These are phyloP conservation scores for Patellifolia procumbens DNA, from an alignment of 179 eudicot genomes.

Conservation along the genomic window DNA sequence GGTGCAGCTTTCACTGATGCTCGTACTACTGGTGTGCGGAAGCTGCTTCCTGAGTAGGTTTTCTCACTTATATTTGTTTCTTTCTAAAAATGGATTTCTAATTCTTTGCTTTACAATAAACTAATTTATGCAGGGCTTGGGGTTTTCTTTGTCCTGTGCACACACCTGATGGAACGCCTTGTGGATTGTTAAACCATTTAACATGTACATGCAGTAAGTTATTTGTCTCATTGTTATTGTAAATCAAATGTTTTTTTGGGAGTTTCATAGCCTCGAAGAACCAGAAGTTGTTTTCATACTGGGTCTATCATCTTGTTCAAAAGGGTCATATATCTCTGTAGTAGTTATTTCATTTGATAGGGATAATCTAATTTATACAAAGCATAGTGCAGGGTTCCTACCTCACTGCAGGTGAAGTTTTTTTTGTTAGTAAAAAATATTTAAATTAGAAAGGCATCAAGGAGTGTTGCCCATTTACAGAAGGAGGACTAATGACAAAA, in stretches of 20 bases:
- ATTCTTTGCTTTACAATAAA: not conserved
- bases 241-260: not conserved
- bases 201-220: conserved; percentile 80
- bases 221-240: not conserved
- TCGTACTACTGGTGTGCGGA: conserved; percentile 93
- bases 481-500: no score
- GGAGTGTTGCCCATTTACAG: no score
- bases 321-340: not conserved
- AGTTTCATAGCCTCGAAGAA: not conserved
- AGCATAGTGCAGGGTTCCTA: not conserved
- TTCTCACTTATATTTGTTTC: not conserved
- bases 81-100: not conserved
- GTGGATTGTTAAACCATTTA: conserved; percentile 94
- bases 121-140: conserved; percentile 68
- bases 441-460: no score
- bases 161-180: conserved; percentile 98
- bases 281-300: not conserved
- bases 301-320: not conserved
- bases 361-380: not conserved
- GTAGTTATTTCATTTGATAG: not conserved
- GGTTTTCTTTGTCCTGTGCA: conserved; percentile 98
- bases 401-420: not conserved
- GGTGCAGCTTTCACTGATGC: conserved; percentile 92
- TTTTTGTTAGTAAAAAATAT: no score
- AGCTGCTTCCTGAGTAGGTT: conserved; percentile 94